Evolutionary conservation across 805 yeast genomes (phyloP).

Genomic region (Pichia paraexigua): DNA sequence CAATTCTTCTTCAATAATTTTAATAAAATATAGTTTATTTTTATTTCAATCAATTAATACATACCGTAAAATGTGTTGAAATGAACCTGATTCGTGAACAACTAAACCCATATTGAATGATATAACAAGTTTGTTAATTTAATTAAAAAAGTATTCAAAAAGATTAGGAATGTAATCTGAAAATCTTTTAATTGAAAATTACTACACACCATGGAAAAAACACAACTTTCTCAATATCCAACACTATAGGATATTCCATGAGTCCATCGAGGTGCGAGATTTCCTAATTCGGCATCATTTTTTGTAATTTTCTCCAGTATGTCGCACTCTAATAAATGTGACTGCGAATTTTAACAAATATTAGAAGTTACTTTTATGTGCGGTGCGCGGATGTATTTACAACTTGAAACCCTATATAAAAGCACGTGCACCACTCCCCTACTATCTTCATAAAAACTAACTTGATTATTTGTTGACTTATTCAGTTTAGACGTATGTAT

Average conservation of each 20-base stretch:
- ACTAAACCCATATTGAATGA: constrained; percentile 36
- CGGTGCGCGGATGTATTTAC: neutral
- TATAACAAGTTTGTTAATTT: constrained; percentile 1
- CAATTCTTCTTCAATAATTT: neutral
- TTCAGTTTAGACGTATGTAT: neutral
- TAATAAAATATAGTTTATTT: too few species aligned
- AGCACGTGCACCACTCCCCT: too few species aligned
- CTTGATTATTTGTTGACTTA: too few species aligned
- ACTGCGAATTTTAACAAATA: neutral
- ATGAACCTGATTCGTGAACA: constrained; percentile 97
- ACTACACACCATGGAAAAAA: neutral
- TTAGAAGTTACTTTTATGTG: neutral
- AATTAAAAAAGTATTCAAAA: neutral
- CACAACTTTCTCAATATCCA: neutral
- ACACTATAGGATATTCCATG: neutral
- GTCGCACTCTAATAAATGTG: neutral
- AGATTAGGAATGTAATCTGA: neutral
- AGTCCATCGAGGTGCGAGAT: neutral
- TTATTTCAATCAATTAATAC: constrained; percentile 28
- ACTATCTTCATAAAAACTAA: too few species aligned
- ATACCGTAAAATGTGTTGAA: constrained; percentile 99
- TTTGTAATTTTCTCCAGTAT: neutral
- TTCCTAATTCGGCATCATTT: neutral
- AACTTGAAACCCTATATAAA: neutral
- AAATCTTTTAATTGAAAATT: neutral